Conservation (phyloP, 2,329 filamentous ascomycete species). For the Scytalidium sp. region DNA sequence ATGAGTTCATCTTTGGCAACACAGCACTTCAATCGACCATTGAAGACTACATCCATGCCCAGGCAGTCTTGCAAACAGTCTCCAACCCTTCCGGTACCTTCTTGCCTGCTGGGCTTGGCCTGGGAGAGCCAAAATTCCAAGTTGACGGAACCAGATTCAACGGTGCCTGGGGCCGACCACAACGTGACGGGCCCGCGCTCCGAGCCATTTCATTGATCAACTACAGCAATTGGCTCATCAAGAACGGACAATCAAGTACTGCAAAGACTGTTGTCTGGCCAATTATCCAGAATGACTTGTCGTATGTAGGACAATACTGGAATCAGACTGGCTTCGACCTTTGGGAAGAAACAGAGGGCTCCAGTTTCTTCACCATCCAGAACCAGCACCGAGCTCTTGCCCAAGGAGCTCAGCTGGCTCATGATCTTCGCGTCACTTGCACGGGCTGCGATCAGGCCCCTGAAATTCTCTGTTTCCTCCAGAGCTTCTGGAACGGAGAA, state of each 20-base stretch:
- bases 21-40: constrained; percentile 46
- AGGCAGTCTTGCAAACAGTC: constrained; percentile 54
- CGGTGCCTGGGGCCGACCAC: constrained; percentile 59
- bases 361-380: constrained; percentile 75
- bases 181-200: constrained; percentile 75
- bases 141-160: constrained; percentile 62
- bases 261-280: constrained; percentile 62
- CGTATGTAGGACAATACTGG: constrained; percentile 73
- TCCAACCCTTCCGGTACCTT: constrained; percentile 49
- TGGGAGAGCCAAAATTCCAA: constrained; percentile 73
- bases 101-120: constrained; percentile 41
- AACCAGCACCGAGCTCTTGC: constrained; percentile 59
- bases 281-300: constrained; percentile 70
- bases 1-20: constrained; percentile 58
- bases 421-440: constrained; percentile 57
- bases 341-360: constrained; percentile 79
- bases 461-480: constrained; percentile 68
- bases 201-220: constrained; percentile 69
- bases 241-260: constrained; percentile 47
- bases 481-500: constrained; percentile 67
- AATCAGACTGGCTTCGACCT: constrained; percentile 65
- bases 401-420: constrained; percentile 64
- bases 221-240: constrained; percentile 71
- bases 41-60: constrained; percentile 64
- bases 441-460: constrained; percentile 62